Evolutionary conservation across 164 flowering plant genomes (phyloP), one percentile per base, ranked within the genome.

Genomic region (Chimonanthus salicifolius): DNA sequence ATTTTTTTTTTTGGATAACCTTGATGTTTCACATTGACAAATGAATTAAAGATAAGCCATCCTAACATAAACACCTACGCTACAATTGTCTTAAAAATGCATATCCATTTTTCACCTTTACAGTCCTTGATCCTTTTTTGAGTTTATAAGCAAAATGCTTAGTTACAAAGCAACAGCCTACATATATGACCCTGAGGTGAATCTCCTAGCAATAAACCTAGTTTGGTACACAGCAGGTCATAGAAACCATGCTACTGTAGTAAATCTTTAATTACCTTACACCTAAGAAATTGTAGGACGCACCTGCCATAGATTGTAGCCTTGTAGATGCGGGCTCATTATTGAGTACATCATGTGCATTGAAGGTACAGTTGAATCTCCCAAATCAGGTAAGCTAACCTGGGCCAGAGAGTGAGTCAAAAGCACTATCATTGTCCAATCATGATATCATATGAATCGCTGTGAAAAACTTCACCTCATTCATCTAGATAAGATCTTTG

Each of bases 241-340:
- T 63, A 5, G 44, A 54, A 72, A 72, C 21, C 50, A 18, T 44
- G 45, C 45, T 45, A 43, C 10, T 63, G 44, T 13, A 18, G 33
- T 5, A 70, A 43, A 71, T 50, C 45, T 18, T 63, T 64, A 75
- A 45, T n/a, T 54, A 9, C 45, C 64, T 70, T 50, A 64, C 50
- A 66, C 54, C 66, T 54, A 1, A 62, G 20, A 20, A 7, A 70
- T 20, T 7, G 20, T 45, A 49, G 49, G 58, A 58, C 74, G 43
- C 20, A 92, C 96, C 94, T 90, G 97, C 97, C 97, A 92, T 81
- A 92, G 75, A 76, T 92, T 92, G 85, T 75, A 80, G 88, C 88
- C 84, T n/a, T 65, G 71, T 15, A 90, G 83, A 64, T 78, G 80
- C 51, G 83, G 79, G 68, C 81, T 71, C 96, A 91, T 92, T n/a